Evolutionary conservation across 164 flowering plant genomes (phyloP).

Genomic region (Kalanchoe fedtschenkoi): DNA sequence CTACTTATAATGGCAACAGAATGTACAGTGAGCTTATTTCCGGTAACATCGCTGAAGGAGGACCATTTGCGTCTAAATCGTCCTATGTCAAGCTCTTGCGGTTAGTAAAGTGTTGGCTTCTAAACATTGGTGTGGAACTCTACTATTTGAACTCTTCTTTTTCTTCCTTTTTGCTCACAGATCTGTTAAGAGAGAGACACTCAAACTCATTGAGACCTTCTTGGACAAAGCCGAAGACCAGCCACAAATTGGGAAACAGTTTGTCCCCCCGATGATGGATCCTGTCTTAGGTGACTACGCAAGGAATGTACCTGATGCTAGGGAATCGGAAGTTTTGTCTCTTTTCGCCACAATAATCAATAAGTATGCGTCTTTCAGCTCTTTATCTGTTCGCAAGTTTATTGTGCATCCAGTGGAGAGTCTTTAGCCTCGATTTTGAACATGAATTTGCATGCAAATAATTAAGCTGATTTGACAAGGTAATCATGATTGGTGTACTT

Average conservation of each 20-base stretch:
- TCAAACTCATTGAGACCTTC: slow-evolving; percentile 92
- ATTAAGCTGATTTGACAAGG: too few relatives aligned
- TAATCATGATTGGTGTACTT: too few relatives aligned
- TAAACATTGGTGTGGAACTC: background rate
- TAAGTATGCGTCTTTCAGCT: slow-evolving; percentile 43
- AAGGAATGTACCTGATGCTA: slow-evolving; percentile 95
- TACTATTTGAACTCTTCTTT: background rate
- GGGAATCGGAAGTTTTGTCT: slow-evolving; percentile 96
- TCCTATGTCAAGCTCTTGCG: slow-evolving; percentile 85
- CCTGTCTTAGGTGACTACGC: slow-evolving; percentile 95
- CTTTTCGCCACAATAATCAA: slow-evolving; percentile 94
- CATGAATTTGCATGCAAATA: background rate
- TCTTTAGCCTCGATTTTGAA: background rate
- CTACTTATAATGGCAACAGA: slow-evolving; percentile 31
- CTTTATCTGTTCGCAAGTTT: background rate
- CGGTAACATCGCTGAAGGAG: slow-evolving; percentile 79
- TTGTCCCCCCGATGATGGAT: slow-evolving; percentile 99
- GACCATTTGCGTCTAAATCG: slow-evolving; percentile 78
- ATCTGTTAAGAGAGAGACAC: slow-evolving; percentile 94
- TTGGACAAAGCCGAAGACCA: slow-evolving; percentile 98
- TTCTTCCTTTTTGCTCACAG: slow-evolving; percentile 26
- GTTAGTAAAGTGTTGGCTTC: slow-evolving; percentile 21
- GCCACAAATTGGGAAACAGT: slow-evolving; percentile 89
- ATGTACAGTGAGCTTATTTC: slow-evolving; percentile 99
- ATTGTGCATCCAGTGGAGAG: too few relatives aligned